Evolutionary conservation across 352 stramenopile genomes (phyloP).

Genomic region (Pythium pyrilobum): DNA sequence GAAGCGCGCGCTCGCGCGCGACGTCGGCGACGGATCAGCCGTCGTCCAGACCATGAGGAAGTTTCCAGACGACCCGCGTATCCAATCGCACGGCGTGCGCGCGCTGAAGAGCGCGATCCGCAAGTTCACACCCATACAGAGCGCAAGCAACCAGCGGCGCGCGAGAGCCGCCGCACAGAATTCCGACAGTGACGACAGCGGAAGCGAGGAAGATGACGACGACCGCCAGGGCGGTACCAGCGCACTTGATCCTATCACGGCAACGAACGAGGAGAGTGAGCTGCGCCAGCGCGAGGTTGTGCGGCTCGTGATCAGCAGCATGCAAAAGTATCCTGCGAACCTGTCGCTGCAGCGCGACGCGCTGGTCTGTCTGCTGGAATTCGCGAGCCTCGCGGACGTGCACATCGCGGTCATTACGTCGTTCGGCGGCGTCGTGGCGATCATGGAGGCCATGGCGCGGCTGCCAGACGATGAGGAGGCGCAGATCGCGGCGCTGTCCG

Average conservation of each 20-base stretch:
- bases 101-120: slow-evolving; percentile 42
- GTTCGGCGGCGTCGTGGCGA: slow-evolving; percentile 31
- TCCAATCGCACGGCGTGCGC: slow-evolving; percentile 44
- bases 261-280: background rate
- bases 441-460: slow-evolving; percentile 43
- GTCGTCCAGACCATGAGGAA: slow-evolving; percentile 46
- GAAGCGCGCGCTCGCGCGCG: slow-evolving; percentile 39
- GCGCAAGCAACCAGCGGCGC: background rate
- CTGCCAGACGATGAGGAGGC: slow-evolving; percentile 45
- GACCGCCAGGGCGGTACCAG: background rate
- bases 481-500: slow-evolving; percentile 41
- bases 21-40: slow-evolving; percentile 34
- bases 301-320: slow-evolving; percentile 33
- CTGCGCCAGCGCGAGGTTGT: slow-evolving; percentile 16
- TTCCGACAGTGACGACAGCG: too few species aligned
- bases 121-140: slow-evolving; percentile 1
- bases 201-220: background rate
- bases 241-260: background rate
- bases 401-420: slow-evolving; percentile 34
- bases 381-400: slow-evolving; percentile 19
- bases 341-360: slow-evolving; percentile 43
- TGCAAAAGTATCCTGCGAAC: slow-evolving; percentile 31
- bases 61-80: slow-evolving; percentile 31
- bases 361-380: slow-evolving; percentile 39
- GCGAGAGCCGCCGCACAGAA: too few species aligned